Evolutionary conservation across 1,284 basidiomycete genomes (phyloP).

Genomic region (Pholiota adiposa): DNA sequence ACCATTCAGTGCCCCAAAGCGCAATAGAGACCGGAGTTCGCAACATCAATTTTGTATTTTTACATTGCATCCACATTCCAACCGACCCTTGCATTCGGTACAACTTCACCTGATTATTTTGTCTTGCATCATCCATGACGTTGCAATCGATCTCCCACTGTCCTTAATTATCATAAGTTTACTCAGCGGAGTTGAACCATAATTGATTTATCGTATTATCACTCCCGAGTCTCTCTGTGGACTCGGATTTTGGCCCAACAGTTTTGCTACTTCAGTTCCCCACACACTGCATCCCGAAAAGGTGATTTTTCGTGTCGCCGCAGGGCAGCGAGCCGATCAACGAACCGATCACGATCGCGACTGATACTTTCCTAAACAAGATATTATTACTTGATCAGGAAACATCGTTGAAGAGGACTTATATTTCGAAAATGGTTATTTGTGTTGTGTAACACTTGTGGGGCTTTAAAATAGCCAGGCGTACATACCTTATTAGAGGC

Average conservation of each 20-base stretch:
- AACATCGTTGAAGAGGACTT: not conserved
- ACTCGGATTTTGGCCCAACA: too few relatives aligned
- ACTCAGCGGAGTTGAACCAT: not conserved
- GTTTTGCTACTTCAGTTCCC: too few relatives aligned
- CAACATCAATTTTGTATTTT: conserved; percentile 3
- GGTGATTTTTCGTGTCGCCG: too few relatives aligned
- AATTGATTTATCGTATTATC: not conserved
- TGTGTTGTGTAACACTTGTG: too few relatives aligned
- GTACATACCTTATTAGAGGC: too few relatives aligned
- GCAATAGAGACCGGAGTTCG: not conserved
- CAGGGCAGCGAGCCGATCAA: too few relatives aligned
- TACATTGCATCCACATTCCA: not conserved
- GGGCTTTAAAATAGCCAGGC: too few relatives aligned
- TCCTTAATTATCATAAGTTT: conserved; percentile 1
- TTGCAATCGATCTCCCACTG: not conserved
- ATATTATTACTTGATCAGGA: not conserved
- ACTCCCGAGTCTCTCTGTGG: not conserved
- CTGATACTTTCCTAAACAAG: not conserved
- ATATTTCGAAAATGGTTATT: not conserved
- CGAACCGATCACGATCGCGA: not conserved
- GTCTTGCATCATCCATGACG: not conserved
- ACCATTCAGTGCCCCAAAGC: not conserved
- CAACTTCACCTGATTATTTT: not conserved
- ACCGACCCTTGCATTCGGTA: not conserved
- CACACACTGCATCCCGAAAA: too few relatives aligned